Conservation (phyloP, 1,139 yeast species). For the Hyphopichia fennica region DNA sequence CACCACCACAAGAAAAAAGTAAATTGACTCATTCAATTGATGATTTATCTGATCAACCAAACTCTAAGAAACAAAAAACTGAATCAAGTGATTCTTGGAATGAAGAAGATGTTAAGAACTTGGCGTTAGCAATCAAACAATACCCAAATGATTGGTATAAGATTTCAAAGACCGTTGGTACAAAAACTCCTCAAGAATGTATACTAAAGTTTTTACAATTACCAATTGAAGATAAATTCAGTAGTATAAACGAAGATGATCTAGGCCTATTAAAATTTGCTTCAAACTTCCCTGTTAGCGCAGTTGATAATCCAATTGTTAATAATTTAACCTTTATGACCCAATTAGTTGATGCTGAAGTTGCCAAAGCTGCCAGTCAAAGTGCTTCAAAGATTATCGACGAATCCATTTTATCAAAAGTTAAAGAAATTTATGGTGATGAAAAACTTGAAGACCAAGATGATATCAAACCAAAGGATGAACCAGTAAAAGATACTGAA, state of each 20-base stretch:
- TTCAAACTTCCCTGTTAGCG: slow-evolving; percentile 78
- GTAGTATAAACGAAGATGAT: slow-evolving; percentile 39
- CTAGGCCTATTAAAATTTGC: slow-evolving; percentile 72
- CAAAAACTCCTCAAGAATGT: slow-evolving; percentile 78
- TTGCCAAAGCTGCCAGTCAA: slow-evolving; percentile 78
- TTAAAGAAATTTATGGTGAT: slow-evolving; percentile 22
- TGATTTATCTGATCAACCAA: slow-evolving; percentile 5
- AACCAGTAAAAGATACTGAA: not conserved
- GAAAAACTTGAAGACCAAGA: slow-evolving; percentile 2
- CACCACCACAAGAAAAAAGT: not conserved
- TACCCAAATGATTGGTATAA: slow-evolving; percentile 72
- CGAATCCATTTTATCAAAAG: slow-evolving; percentile 41
- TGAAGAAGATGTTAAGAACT: slow-evolving; percentile 53
- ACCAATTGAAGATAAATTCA: slow-evolving; percentile 77
- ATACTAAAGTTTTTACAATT: slow-evolving; percentile 74
- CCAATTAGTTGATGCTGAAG: slow-evolving; percentile 81
- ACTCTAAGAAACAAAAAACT: slow-evolving; percentile 35
- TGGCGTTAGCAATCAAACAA: slow-evolving; percentile 63
- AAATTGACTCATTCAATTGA: slow-evolving; percentile 5
- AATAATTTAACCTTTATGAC: slow-evolving; percentile 87
- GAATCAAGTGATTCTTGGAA: slow-evolving; percentile 62
- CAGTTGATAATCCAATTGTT: slow-evolving; percentile 89
- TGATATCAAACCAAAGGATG: slow-evolving; percentile 1
- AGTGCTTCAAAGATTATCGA: slow-evolving; percentile 63
- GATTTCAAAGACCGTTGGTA: slow-evolving; percentile 62